These are phyloP conservation scores for Pouteria glomerata DNA, from an alignment of 148 eudicot species.

Conservation along the genomic window DNA sequence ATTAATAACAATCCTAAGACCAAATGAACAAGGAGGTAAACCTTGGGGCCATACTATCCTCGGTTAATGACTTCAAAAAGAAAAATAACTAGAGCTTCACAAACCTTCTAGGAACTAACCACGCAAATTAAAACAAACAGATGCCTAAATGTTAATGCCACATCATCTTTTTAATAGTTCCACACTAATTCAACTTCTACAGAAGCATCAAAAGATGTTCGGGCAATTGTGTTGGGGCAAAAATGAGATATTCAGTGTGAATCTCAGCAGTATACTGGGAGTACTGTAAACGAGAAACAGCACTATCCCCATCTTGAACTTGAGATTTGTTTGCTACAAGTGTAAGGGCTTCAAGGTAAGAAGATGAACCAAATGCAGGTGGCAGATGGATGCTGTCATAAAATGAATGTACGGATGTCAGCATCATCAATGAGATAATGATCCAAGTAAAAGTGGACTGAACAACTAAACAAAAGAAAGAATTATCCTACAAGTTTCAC, in stretches of 20 bases:
- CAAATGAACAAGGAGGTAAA: neutral
- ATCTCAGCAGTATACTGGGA: slow-evolving; percentile 39
- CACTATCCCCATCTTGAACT: slow-evolving; percentile 53
- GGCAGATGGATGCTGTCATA: slow-evolving; percentile 70
- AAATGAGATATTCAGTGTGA: neutral
- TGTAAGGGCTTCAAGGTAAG: slow-evolving; percentile 97
- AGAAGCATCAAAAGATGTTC: neutral
- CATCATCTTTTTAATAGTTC: neutral
- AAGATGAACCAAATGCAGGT: slow-evolving; percentile 95
- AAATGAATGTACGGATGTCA: slow-evolving; percentile 9
- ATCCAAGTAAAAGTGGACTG: neutral
- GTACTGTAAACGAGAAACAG: slow-evolving; percentile 39
- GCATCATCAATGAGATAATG: neutral
- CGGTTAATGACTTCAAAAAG: neutral
- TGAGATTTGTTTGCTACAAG: slow-evolving; percentile 63
- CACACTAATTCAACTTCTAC: neutral
- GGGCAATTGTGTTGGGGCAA: neutral
- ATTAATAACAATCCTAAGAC: neutral
- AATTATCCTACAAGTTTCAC: neutral
- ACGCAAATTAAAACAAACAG: slow-evolving; percentile 4
- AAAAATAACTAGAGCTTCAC: neutral
- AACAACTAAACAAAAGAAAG: neutral
- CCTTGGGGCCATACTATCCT: too few relatives aligned
- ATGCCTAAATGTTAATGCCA: neutral
- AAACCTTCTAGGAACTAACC: neutral